Evolutionary conservation across 2,329 filamentous ascomycete genomes (phyloP).

Genomic region (Diaporthe velutina): DNA sequence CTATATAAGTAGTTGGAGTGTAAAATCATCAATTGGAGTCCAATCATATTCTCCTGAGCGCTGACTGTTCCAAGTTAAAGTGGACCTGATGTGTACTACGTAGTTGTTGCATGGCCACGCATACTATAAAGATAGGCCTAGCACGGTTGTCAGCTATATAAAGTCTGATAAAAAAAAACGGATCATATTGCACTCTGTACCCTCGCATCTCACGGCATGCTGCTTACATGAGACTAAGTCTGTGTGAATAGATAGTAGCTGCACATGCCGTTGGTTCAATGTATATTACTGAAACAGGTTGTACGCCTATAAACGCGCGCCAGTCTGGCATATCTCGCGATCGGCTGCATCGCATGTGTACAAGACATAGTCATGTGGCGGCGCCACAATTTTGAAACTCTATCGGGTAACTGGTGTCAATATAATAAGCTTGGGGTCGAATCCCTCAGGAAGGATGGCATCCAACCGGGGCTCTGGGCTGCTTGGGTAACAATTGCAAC

Average conservation of each 20-base stretch:
- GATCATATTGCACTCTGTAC: not conserved
- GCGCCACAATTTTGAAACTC: slow-evolving; percentile 5
- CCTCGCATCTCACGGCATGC: not conserved
- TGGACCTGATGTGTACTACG: not conserved
- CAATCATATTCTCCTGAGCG: not conserved
- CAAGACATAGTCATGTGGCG: slow-evolving; percentile 20
- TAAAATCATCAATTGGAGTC: not conserved
- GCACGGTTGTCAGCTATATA: not conserved
- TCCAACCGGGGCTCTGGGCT: slow-evolving; percentile 16
- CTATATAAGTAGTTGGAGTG: not conserved
- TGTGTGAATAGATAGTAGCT: not conserved
- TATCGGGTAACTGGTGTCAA: slow-evolving; percentile 8
- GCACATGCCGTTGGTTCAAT: not conserved
- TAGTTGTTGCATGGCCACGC: not conserved
- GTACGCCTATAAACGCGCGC: not conserved
- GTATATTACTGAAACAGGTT: not conserved
- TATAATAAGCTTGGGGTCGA: not conserved
- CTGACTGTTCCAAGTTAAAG: not conserved
- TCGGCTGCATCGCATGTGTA: not conserved
- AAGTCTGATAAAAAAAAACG: not conserved
- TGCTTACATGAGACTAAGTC: not conserved
- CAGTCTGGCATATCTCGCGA: not conserved
- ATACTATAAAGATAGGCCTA: not conserved
- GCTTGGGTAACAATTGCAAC: slow-evolving; percentile 27
- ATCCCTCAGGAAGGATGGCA: not conserved